These are phyloP conservation scores for Coprinellus micaceus DNA, from an alignment of 768 basidiomycete species.

Conservation along the genomic window DNA sequence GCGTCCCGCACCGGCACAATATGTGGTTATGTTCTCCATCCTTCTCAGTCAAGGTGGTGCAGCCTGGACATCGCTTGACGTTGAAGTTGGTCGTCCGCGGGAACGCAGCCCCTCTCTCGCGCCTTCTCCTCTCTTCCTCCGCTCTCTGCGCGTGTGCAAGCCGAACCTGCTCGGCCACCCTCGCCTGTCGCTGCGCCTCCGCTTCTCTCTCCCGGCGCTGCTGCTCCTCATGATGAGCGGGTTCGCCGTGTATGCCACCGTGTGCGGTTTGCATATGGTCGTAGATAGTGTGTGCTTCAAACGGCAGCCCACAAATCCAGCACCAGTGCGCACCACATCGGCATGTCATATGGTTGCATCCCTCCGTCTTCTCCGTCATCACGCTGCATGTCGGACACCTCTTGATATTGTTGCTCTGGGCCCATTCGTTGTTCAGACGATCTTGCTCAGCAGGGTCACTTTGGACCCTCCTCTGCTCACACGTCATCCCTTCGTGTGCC, in stretches of 20 bases:
- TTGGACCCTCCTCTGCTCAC: conserved; percentile 44
- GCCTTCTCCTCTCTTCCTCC: too few relatives aligned
- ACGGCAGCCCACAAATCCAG: conserved; percentile 60
- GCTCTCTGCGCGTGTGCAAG: too few relatives aligned
- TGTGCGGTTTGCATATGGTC: neutral
- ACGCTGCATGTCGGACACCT: conserved; percentile 68
- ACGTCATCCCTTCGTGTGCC: conserved; percentile 62
- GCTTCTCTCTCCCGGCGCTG: too few relatives aligned
- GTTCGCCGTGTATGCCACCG: neutral
- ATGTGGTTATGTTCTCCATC: too few relatives aligned
- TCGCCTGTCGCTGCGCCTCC: too few relatives aligned
- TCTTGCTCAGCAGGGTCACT: conserved; percentile 41
- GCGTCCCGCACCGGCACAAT: too few relatives aligned
- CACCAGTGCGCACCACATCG: conserved; percentile 75
- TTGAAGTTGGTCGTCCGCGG: too few relatives aligned
- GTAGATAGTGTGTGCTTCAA: neutral
- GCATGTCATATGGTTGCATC: conserved; percentile 82
- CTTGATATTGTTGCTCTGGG: conserved; percentile 59
- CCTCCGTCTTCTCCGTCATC: conserved; percentile 66
- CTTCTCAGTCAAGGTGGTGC: too few relatives aligned
- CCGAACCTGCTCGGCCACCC: too few relatives aligned
- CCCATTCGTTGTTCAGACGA: conserved; percentile 64
- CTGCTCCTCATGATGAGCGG: too few relatives aligned
- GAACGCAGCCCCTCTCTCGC: too few relatives aligned
- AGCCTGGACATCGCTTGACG: too few relatives aligned